phyloP scores from a whole-genome alignment of 345 rosid species.

The Cardamine resedifolia region DNA sequence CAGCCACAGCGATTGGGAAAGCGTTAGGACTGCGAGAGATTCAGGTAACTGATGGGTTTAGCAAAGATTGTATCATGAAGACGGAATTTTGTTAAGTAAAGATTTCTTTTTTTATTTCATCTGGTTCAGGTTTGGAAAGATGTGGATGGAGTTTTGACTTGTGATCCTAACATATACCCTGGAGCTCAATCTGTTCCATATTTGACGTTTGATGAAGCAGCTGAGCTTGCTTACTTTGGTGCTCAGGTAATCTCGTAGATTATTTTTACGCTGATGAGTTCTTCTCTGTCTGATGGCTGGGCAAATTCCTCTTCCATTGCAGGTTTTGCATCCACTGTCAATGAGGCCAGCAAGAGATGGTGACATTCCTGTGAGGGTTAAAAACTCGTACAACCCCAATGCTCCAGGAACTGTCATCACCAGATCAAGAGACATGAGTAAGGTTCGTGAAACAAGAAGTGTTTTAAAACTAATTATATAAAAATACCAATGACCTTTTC shows the following conservation, averaged over 20 bases:
- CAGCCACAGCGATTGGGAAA: conserved; percentile 95
- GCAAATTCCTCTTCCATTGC: background rate
- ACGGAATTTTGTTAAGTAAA: background rate
- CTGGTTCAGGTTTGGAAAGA: conserved; percentile 89
- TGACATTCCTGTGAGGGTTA: conserved; percentile 89
- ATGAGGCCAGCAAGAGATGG: conserved; percentile 98
- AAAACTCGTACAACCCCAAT: conserved; percentile 84
- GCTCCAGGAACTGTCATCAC: conserved; percentile 96
- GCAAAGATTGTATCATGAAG: background rate
- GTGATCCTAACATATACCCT: conserved; percentile 79
- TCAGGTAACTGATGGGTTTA: conserved; percentile 57
- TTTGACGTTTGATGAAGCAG: conserved; percentile 93
- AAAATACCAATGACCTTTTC: conserved; percentile 15
- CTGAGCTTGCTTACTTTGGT: conserved; percentile 98
- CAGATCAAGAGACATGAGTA: conserved; percentile 73
- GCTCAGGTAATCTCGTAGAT: conserved; percentile 64
- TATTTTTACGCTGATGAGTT: background rate
- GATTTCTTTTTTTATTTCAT: background rate
- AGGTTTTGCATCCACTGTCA: conserved; percentile 94
- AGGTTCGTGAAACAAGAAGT: conserved; percentile 52
- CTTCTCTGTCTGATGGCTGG: conserved; percentile 13
- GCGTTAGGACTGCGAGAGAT: conserved; percentile 83
- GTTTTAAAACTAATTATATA: conserved; percentile 6
- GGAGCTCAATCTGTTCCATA: conserved; percentile 75
- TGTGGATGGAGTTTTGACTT: conserved; percentile 93